Conservation (phyloP, 2,329 filamentous ascomycete species). For the Colletotrichum navitas region DNA sequence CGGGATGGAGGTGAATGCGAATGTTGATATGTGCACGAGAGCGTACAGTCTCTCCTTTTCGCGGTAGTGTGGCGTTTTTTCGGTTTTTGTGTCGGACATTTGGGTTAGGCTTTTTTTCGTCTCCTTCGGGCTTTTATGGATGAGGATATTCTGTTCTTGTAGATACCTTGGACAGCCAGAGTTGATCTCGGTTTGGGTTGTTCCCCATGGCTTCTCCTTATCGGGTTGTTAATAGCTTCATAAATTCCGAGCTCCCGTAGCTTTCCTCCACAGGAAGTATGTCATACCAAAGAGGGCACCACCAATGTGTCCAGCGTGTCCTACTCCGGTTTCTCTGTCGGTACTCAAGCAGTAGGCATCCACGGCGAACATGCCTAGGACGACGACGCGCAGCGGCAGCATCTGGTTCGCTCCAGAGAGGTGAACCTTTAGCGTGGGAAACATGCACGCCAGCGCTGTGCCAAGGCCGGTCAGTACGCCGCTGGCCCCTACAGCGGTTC, state of each 20-base stretch:
- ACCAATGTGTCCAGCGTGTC: slow-evolving; percentile 33
- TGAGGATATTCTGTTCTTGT: slow-evolving; percentile 13
- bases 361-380: slow-evolving; percentile 30
- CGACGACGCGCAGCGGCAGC: slow-evolving; percentile 24
- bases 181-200: slow-evolving; percentile 32
- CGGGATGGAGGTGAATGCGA: neutral
- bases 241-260: slow-evolving; percentile 12
- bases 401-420: slow-evolving; percentile 27
- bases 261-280: slow-evolving; percentile 29
- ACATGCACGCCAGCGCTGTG: slow-evolving; percentile 32
- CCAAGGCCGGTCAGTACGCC: slow-evolving; percentile 30
- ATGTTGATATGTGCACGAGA: neutral
- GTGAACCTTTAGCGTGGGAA: slow-evolving; percentile 29
- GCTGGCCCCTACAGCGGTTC: slow-evolving; percentile 32
- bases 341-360: slow-evolving; percentile 30
- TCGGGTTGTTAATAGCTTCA: slow-evolving; percentile 7
- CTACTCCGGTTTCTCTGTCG: slow-evolving; percentile 30
- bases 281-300: slow-evolving; percentile 34
- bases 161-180: slow-evolving; percentile 26
- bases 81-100: slow-evolving; percentile 13
- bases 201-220: neutral
- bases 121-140: neutral
- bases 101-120: neutral
- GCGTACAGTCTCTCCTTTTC: slow-evolving; percentile 14
- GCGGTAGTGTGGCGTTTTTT: slow-evolving; percentile 32